Evolutionary conservation across 2,329 filamentous ascomycete genomes (phyloP), one percentile per base, ranked within the genome.

Genomic region (Colletotrichum higginsianum): DNA sequence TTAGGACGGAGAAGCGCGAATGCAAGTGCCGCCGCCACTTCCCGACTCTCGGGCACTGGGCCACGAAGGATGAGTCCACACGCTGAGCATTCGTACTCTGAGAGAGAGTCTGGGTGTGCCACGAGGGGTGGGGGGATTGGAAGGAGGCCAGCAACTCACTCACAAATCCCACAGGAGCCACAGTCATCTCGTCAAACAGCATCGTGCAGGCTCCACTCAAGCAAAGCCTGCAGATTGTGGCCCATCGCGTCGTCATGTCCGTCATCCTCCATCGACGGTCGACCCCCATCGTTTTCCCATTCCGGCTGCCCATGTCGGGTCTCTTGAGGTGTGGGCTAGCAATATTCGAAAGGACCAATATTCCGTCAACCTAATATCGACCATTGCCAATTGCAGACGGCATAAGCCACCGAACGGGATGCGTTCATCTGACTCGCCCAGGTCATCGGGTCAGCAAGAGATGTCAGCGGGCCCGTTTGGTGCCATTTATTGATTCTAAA

Each of bases 1-100:
- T 67, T 68, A 11, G 44, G 57, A 68, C 40, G 52, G 50, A 58
- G 63, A 71, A 67, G 68, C 68, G 68, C 68, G 65, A 58, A 38
- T 67, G 30, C 52, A 53, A 50, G 40, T 60, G 35, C 47, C 46
- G 12, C 52, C 53, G 53, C 69, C 52, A 67, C 35, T 62, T 47
- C 47, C 64, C 57, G 44, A 52, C 46, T 44, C 56, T 56, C 21
- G 68, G 53, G 2, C 35, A 38, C 35, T 38, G 38, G 5, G 42
- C 49, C 23, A 30, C 42, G 18, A 50, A 38, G 49, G 50, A 57
- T n/a, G 44, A 65, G 35, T 18, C 23, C 40, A 46, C 53, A 55
- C 30, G 44, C 11, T 35, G 11, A 23, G 30, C 30, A 35, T 35
- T 35, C 30, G 30, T 35, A 9, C 30, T 35, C 30, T 35, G 7